Evolutionary conservation across 169 alveolate species (phyloP), one percentile per base, ranked within the genome.

Genomic region (Plasmodium gonderi): DNA sequence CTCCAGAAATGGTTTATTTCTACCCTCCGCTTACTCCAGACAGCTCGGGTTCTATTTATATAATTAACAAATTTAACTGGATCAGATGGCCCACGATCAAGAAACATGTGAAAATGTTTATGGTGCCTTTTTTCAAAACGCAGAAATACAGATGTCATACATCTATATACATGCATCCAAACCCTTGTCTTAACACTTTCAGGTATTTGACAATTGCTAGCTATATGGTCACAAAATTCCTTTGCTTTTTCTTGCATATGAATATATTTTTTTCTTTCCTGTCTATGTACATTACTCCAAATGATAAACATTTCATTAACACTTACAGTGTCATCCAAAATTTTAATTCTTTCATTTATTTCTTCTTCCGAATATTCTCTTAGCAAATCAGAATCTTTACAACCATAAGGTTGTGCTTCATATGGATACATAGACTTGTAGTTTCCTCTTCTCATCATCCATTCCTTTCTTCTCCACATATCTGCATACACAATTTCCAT

Each of bases 211-310:
- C 29, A 47, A 20, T 12, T 47, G 11, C 23, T 8, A 5, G 51
- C 69, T 47, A 47, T 36, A 26, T 54, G 5, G 14, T 78, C 89
- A 64, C 89, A 78, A 64, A 47, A 78, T 1, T 4, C 20, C 8
- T 49, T 78, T 23, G 65, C 31, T 47, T 14, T 42, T 29, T 78
- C 38, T 14, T 47, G 72, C 89, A 78, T 78, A 1, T 47, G 1
- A 1, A 45, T 47, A 64, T 47, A 78, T 17, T 47, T 49, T 38
- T 78, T 78, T 64, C 75, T 78, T 12, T 78, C 89, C 8, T 47
- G 40, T 3, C 40, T 23, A 78, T 78, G 38, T 38, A 78, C 74
- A 78, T 47, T 47, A 78, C 65, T 49, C 69, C 69, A 78, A n/a
- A 78, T 31, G 38, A 26, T 47, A 7, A 47, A 54, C 89, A 78